Evolutionary conservation across 2,329 filamentous ascomycete species (phyloP), one percentile per base, ranked within the genome.

Genomic region (Trichoderma pleuroti): DNA sequence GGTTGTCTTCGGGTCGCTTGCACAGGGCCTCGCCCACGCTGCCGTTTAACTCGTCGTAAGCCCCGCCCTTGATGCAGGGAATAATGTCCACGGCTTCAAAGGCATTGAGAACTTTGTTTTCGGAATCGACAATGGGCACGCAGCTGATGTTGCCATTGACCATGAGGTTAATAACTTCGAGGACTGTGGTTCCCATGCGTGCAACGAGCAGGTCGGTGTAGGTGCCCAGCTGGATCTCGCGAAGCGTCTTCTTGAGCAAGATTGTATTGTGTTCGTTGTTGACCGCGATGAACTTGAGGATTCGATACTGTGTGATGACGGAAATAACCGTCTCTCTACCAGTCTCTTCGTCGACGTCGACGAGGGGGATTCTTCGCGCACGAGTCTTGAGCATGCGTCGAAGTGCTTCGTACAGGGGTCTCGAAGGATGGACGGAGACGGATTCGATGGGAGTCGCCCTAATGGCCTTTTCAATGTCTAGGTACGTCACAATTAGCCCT

Each of bases 31-130:
- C 94, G 56, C 95, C 96, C 5, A 98, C 93, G 8, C 88, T 93
- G 24, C 94, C 88, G 72, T 92, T 90, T 70, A 99, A 85, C 75
- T 98, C 95, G 74, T 98, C 96, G 78, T 98, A 98, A 42, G 90
- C 90, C 24, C 94, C 94, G 26, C 93, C 94, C 81, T 97, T 97
- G 82, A 99, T 97, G 76, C 97, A 90, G 0, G 94, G 92, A 75
- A 99, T 97, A 72, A 99, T 94, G 81, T 99, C 96, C 64, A 99
- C 94, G 2, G 96, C 93, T 82, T 99, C 97, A 77, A 99, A 99
- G 12, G 98, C 94, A 77, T 99, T 99, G 73, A 98, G 88, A 0
- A 99, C 90, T 81, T 88, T 84, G 76, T 87, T 85, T 46, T 93
- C 89, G 62, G 87, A 87, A 77, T 98, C 96, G 69, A 99, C 84